Conservation (phyloP, 495 filamentous ascomycete genomes). For the Chaetomium tenue region DNA sequence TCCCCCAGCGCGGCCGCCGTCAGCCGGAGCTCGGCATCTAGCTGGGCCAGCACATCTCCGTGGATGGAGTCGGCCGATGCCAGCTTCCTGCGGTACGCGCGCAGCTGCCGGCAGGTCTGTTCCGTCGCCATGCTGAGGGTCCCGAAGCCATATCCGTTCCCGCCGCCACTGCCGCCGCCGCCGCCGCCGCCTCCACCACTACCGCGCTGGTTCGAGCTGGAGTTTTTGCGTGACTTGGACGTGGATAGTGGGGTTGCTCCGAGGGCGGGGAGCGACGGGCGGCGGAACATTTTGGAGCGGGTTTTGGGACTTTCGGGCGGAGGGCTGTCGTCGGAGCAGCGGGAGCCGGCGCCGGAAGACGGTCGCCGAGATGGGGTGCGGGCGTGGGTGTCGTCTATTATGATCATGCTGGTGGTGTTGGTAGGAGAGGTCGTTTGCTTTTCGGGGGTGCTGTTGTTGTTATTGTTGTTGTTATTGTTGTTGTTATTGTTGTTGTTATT, state of each 20-base stretch:
- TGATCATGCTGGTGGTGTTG: slow-evolving; percentile 26
- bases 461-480: slow-evolving; percentile 16
- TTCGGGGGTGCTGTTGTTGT: slow-evolving; percentile 19
- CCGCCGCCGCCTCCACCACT: background rate
- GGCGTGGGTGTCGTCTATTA: slow-evolving; percentile 35
- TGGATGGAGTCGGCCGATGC: slow-evolving; percentile 60
- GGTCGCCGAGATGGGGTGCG: slow-evolving; percentile 39
- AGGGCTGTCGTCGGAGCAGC: slow-evolving; percentile 38
- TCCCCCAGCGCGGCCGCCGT: slow-evolving; percentile 70
- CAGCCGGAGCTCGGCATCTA: slow-evolving; percentile 75
- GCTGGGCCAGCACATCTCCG: slow-evolving; percentile 64
- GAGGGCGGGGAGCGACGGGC: slow-evolving; percentile 59
- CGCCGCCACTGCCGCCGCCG: background rate
- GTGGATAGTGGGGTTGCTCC: slow-evolving; percentile 53
- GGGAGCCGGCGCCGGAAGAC: slow-evolving; percentile 36
- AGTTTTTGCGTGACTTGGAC: slow-evolving; percentile 44
- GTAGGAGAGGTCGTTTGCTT: slow-evolving; percentile 38
- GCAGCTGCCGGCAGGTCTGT: slow-evolving; percentile 73
- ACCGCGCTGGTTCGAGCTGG: slow-evolving; percentile 21
- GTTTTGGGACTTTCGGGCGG: slow-evolving; percentile 48
- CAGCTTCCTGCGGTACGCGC: slow-evolving; percentile 80
- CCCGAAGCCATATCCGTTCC: slow-evolving; percentile 51
- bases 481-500: slow-evolving; percentile 16
- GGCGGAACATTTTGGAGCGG: slow-evolving; percentile 37
- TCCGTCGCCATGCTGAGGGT: slow-evolving; percentile 73